A percentile compares a stretch with the other conserved stretches of the same genome.
Evolutionary conservation across 75 land plant species (phyloP).

Genomic region (Cupressus sempervirens): DNA sequence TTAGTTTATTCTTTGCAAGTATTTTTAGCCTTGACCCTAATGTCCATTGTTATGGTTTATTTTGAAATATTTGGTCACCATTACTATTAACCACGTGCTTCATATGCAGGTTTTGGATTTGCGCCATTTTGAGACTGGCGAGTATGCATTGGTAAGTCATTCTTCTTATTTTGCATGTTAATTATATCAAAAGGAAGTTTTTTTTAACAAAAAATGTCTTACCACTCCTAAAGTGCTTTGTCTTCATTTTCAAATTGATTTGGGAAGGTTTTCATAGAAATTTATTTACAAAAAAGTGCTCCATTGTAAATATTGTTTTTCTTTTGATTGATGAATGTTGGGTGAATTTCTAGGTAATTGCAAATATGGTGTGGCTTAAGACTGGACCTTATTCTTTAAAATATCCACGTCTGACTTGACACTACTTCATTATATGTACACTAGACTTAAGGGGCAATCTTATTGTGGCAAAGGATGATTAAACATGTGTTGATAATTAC

Average conservation of each 20-base stretch:
- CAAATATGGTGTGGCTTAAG: no score
- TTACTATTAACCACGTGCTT: not conserved
- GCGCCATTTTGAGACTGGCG: constrained; percentile 82
- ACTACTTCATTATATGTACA: no score
- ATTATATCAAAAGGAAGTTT: not conserved
- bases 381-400: no score
- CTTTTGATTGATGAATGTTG: no score
- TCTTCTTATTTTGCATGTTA: not conserved
- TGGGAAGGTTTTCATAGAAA: not conserved
- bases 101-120: constrained; percentile 59
- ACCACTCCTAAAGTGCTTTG: not conserved
- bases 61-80: not conserved
- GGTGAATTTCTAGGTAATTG: no score
- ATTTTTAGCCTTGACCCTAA: not conserved
- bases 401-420: no score
- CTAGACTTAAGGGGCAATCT: no score
- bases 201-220: not conserved
- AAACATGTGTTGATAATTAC: no score
- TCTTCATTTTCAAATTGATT: not conserved
- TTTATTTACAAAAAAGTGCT: not conserved
- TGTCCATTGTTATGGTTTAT: not conserved
- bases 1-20: not conserved
- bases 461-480: no score
- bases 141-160: constrained; percentile 79
- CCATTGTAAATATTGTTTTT: no score